Conservation (phyloP, 306 rosid species). For the Prunus campanulata region DNA sequence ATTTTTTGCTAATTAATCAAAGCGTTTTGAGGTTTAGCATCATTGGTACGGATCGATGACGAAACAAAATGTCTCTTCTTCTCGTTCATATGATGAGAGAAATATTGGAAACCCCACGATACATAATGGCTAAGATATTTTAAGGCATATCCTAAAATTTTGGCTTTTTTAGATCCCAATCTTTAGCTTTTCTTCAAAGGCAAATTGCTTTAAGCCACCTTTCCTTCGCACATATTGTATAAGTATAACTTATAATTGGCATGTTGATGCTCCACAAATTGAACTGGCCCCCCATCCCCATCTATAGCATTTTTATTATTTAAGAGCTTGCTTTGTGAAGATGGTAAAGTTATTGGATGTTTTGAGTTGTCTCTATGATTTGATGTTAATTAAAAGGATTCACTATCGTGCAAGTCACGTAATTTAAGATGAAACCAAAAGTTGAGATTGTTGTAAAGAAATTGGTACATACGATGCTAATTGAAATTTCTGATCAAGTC, state of each 20-base stretch:
- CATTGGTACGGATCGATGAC: slow-evolving; percentile 7
- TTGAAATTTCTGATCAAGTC: too few relatives aligned
- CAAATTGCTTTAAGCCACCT: slow-evolving; percentile 25
- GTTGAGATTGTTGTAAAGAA: too few relatives aligned
- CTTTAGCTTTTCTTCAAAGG: slow-evolving; percentile 30
- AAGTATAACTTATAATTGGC: slow-evolving; percentile 27
- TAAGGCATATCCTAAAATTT: slow-evolving; percentile 54
- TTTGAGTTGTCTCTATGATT: too few relatives aligned
- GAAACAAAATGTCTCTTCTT: neutral
- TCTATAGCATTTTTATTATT: neutral
- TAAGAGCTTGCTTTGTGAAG: neutral
- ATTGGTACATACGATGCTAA: too few relatives aligned
- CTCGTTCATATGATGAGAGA: neutral
- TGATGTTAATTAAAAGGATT: too few relatives aligned
- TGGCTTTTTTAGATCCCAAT: slow-evolving; percentile 55
- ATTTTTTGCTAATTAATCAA: neutral
- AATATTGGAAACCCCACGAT: neutral
- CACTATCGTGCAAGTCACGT: too few relatives aligned
- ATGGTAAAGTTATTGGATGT: too few relatives aligned
- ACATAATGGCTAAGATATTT: slow-evolving; percentile 21
- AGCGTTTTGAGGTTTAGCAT: neutral
- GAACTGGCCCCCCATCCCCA: slow-evolving; percentile 29
- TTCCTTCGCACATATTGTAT: neutral
- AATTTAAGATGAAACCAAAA: too few relatives aligned
- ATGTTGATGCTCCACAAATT: slow-evolving; percentile 65